Conservation (phyloP, 108 stramenopile species). For the Nannochloropsis gaditana region DNA sequence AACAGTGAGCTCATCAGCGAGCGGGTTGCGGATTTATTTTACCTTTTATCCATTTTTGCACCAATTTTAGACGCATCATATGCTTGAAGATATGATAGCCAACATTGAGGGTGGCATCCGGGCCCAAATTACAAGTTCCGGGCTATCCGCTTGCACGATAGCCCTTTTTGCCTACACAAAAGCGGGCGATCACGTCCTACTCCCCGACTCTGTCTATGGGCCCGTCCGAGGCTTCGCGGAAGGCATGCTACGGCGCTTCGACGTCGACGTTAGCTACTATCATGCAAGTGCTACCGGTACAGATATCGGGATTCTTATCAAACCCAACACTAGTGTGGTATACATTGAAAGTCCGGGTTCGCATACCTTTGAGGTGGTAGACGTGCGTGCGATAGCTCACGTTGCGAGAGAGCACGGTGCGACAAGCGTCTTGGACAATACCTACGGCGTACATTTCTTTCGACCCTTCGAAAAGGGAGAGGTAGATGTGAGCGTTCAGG, state of each 20-base stretch:
- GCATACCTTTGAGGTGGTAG: conserved; percentile 15
- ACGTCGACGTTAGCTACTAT: neutral
- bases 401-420: neutral
- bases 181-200: neutral
- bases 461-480: neutral
- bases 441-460: neutral
- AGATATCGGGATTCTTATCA: neutral
- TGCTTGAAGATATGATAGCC: neutral
- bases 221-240: conserved; percentile 5
- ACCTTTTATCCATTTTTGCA: neutral
- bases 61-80: neutral
- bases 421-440: neutral
- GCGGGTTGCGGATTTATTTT: too few relatives aligned
- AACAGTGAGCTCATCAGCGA: too few relatives aligned
- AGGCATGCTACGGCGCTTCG: neutral
- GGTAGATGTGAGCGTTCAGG: neutral
- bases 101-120: conserved; percentile 14
- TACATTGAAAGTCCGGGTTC: neutral
- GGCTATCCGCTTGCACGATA: neutral
- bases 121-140: neutral
- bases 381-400: neutral
- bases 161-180: neutral
- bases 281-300: neutral
- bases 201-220: conserved; percentile 12
- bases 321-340: neutral